These are phyloP conservation scores for Bertia moriformis DNA, from an alignment of 2,329 filamentous ascomycete genomes.

Conservation along the genomic window DNA sequence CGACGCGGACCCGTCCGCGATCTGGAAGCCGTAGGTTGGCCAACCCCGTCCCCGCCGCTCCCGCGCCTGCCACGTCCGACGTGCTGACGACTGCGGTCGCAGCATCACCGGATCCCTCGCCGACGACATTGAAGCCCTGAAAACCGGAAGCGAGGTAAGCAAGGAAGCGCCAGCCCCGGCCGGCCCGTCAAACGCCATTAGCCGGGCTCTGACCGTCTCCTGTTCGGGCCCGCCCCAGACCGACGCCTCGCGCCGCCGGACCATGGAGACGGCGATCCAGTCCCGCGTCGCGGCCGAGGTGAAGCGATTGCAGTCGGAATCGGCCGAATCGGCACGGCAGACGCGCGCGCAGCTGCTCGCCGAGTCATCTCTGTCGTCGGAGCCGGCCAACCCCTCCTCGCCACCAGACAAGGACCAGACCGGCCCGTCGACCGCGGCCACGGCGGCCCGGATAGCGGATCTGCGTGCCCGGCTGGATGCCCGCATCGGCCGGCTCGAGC, in stretches of 20 bases:
- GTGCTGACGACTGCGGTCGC: not conserved
- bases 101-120: not conserved
- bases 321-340: not conserved
- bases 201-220: too few relatives aligned
- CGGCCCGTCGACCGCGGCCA: too few relatives aligned
- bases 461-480: constrained; percentile 44
- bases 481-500: constrained; percentile 40
- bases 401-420: too few relatives aligned
- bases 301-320: not conserved
- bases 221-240: not conserved
- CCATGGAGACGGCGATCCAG: not conserved
- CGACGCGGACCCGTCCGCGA: not conserved
- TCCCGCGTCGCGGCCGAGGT: not conserved
- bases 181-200: not conserved
- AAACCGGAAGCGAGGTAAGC: not conserved
- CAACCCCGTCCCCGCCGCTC: not conserved
- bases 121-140: not conserved
- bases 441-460: constrained; percentile 40
- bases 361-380: not conserved
- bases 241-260: not conserved
- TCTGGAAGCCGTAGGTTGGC: not conserved
- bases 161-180: too few relatives aligned
- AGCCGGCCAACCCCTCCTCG: not conserved
- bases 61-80: too few relatives aligned
- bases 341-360: not conserved